Evolutionary conservation across 148 eudicot genomes (phyloP).

Genomic region (Rhododendron williamsianum): DNA sequence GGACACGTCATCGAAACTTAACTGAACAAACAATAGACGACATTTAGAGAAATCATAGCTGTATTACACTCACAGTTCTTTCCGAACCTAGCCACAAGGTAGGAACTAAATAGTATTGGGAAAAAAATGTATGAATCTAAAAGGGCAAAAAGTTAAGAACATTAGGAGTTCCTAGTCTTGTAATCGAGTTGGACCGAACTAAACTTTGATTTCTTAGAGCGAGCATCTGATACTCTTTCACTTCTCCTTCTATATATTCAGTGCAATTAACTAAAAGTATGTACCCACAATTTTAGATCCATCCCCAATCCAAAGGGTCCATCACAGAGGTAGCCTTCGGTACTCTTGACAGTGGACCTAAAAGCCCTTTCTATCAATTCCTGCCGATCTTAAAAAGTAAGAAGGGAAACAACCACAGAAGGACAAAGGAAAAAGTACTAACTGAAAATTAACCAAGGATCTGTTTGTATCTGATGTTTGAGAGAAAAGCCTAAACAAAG

Average conservation of each 20-base stretch:
- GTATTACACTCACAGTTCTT: not conserved
- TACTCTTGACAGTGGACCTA: not conserved
- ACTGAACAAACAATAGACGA: not conserved
- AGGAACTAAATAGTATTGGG: not conserved
- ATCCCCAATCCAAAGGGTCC: not conserved
- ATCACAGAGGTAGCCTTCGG: too few relatives aligned
- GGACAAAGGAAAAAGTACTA: not conserved
- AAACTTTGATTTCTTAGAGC: not conserved
- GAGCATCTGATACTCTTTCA: not conserved
- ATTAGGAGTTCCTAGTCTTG: not conserved
- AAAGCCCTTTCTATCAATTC: not conserved
- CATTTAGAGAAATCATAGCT: not conserved
- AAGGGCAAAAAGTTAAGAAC: not conserved
- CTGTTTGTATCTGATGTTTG: not conserved
- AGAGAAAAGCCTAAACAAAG: constrained; percentile 48
- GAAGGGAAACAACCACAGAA: not conserved
- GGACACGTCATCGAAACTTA: not conserved
- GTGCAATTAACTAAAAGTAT: not conserved
- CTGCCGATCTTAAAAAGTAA: constrained; percentile 1
- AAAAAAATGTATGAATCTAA: not conserved
- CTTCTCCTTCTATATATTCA: not conserved
- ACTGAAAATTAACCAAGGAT: not conserved
- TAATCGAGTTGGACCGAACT: not conserved
- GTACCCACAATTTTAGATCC: not conserved
- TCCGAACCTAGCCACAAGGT: not conserved